Conservation (phyloP, 176 grass and related monocot genomes). For the Themeda triandra region DNA sequence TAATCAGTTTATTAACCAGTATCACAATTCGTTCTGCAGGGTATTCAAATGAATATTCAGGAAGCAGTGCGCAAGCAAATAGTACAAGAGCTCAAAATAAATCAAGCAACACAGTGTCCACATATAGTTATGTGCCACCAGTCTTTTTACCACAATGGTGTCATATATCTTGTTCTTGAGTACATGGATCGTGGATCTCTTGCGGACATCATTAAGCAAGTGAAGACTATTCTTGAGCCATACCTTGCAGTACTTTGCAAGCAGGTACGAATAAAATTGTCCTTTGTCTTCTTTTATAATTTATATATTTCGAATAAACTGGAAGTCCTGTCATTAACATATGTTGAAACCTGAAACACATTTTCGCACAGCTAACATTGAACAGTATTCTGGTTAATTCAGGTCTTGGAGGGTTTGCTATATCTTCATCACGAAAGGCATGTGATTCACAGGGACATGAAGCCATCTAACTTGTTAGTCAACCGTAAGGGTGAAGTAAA, state of each 20-base stretch:
- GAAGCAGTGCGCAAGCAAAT: constrained; percentile 91
- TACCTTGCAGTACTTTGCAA: constrained; percentile 93
- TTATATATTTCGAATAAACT: too few species aligned
- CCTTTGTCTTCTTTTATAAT: not conserved
- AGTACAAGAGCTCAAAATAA: constrained; percentile 99
- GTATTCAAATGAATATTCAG: constrained; percentile 99
- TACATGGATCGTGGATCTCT: constrained; percentile 98
- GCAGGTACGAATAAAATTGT: constrained; percentile 47
- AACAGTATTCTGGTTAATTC: constrained; percentile 20
- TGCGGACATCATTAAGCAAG: constrained; percentile 89
- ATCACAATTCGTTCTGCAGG: constrained; percentile 36
- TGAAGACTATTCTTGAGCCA: constrained; percentile 93
- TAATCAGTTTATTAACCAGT: not conserved
- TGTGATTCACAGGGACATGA: constrained; percentile 96
- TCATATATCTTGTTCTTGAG: constrained; percentile 96
- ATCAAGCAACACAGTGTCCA: constrained; percentile 69
- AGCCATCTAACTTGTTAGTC: constrained; percentile 93
- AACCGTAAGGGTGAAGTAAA: constrained; percentile 40
- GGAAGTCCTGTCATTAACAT: too few species aligned
- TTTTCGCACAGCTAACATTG: too few species aligned
- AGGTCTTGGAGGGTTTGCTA: constrained; percentile 88
- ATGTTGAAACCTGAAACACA: too few species aligned
- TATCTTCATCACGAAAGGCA: constrained; percentile 97
- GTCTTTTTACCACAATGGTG: constrained; percentile 97
- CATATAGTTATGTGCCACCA: constrained; percentile 87